These are phyloP conservation scores for Ulvella scutata DNA, from an alignment of 139 green algal species.

Conservation along the genomic window DNA sequence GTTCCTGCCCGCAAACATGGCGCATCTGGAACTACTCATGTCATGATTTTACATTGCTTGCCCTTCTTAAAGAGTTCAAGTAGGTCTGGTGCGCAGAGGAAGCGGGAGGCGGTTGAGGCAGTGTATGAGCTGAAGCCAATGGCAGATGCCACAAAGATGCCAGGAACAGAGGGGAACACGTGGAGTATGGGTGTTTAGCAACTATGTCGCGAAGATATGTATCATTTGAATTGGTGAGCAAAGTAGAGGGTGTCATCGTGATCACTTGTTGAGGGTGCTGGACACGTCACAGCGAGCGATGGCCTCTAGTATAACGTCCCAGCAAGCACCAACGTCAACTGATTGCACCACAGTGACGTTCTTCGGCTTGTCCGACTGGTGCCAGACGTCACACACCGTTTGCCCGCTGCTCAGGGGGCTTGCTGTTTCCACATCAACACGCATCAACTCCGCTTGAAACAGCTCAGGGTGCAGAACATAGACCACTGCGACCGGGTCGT, in stretches of 20 bases:
- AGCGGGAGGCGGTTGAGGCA: conserved; percentile 53
- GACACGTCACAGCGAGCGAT: conserved; percentile 19
- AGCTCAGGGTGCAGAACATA: conserved; percentile 56
- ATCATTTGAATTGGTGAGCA: too few species aligned
- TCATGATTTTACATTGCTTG: not conserved
- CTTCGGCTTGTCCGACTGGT: conserved; percentile 17
- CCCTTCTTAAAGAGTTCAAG: too few species aligned
- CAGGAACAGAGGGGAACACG: conserved; percentile 7
- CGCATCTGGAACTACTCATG: too few species aligned
- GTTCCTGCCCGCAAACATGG: too few species aligned
- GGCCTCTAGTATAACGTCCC: conserved; percentile 33
- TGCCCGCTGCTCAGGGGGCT: conserved; percentile 48
- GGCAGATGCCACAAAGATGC: conserved; percentile 37
- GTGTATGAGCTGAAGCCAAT: conserved; percentile 68
- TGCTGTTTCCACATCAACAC: conserved; percentile 66
- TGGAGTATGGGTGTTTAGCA: too few species aligned
- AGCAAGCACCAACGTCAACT: conserved; percentile 41
- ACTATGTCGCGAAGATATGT: too few species aligned
- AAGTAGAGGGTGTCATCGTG: too few species aligned
- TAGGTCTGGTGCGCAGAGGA: conserved; percentile 28
- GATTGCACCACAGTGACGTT: conserved; percentile 47
- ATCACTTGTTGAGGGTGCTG: not conserved
- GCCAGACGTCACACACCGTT: conserved; percentile 72
- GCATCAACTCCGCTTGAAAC: conserved; percentile 43
- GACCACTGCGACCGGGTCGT: conserved; percentile 83